Evolutionary conservation across 257 asterid genomes (phyloP), one percentile per base, ranked within the genome.

Genomic region (Lantana camara): DNA sequence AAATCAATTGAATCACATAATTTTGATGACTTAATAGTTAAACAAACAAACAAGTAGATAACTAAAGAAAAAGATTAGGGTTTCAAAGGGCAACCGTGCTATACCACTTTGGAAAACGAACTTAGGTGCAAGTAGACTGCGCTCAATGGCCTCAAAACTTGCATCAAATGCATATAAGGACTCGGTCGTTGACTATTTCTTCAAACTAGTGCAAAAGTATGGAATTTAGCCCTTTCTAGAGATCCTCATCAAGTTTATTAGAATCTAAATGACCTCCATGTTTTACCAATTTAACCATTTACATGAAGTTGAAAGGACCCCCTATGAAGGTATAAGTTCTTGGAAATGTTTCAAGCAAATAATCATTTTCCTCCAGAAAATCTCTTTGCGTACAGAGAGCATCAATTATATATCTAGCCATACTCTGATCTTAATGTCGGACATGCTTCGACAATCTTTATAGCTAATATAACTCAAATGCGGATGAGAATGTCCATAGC

Each of bases 261-360:
- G 27, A 52, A 61, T 61, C 45, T 52, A 51, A 65, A 53, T 51
- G 37, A 44, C 45, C 30, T 5, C 45, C 60, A 62, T 46, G 38
- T 35, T 63, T 7, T 24, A 44, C 12, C 45, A 29, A 30, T 34
- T 58, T 7, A 54, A 44, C 45, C 52, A 45, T 35, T 55, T 46
- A 46, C 22, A 9, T 47, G 47, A 54, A 27, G n/a, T 21, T 5
- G 34, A 44, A 59, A 52, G 30, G 38, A 37, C 60, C 21, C 41
- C 73, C 17, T 35, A 50, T 23, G 38, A 60, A 41, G 3, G 68
- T 57, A 30, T 21, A 42, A 29, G 32, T 52, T 56, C 41, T 49
- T 37, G 37, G 40, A 51, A 23, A 50, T 14, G 47, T 58, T 5
- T 24, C 10, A 17, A 20, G 5, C n/a, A 44, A 15, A 40, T 29